phyloP scores from a whole-genome alignment of 2,329 filamentous ascomycete species.

The Elsinoe fawcettii region DNA sequence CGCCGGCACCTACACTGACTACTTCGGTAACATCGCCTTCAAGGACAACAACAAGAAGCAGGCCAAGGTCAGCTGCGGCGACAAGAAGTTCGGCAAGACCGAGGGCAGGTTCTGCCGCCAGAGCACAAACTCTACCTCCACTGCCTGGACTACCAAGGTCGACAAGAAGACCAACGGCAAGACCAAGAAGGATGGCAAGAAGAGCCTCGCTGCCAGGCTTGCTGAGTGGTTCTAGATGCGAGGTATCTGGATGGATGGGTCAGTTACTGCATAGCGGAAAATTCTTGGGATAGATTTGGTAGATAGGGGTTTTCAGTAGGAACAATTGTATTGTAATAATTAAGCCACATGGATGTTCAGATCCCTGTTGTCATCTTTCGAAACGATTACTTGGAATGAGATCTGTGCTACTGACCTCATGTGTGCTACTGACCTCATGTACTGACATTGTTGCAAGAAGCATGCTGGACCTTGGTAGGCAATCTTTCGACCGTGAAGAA shows the following conservation, averaged over 20 bases:
- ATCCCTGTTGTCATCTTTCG: slow-evolving; percentile 16
- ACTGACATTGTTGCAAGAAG: too few relatives aligned
- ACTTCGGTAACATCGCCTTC: not conserved
- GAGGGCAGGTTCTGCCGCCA: not conserved
- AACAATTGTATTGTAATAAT: slow-evolving; percentile 15
- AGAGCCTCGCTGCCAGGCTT: not conserved
- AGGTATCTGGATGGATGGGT: not conserved
- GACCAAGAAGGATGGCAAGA: not conserved
- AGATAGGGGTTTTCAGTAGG: slow-evolving; percentile 7
- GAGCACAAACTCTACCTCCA: not conserved
- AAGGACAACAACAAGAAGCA: slow-evolving; percentile 8
- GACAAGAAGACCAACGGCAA: not conserved
- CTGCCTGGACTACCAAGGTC: slow-evolving; percentile 1
- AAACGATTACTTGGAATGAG: too few relatives aligned
- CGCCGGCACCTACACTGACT: not conserved
- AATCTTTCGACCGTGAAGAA: too few relatives aligned
- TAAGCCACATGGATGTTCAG: slow-evolving; percentile 13
- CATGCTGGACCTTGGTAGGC: too few relatives aligned
- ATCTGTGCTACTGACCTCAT: too few relatives aligned
- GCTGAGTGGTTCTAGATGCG: not conserved
- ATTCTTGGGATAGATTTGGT: not conserved
- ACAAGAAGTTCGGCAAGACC: not conserved
- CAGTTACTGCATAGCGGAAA: not conserved
- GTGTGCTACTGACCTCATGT: too few relatives aligned
- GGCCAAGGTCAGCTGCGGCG: not conserved